Percentiles rank a stretch among this genome's conserved stretches.
phyloP scores from a whole-genome alignment of 176 grass and related monocot species.

The Pontederia paniculata region DNA sequence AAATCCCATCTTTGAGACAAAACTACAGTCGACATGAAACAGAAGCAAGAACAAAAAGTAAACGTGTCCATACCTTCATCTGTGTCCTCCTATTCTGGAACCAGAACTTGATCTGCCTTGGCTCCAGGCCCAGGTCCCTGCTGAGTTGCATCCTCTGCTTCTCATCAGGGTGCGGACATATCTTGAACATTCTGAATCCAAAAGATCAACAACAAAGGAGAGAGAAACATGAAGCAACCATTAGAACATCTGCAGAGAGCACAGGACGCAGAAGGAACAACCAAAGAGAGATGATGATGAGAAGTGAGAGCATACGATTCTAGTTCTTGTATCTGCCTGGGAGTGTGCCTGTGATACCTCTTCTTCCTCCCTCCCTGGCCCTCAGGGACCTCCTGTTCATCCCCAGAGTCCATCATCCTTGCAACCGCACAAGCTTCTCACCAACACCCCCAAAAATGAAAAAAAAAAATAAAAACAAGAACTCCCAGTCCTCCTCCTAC shows the following conservation, averaged over 20 bases:
- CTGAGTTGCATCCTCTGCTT: slow-evolving; percentile 79
- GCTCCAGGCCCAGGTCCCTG: slow-evolving; percentile 74
- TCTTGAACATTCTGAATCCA: slow-evolving; percentile 83
- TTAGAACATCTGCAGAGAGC: not conserved
- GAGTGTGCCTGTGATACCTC: slow-evolving; percentile 95
- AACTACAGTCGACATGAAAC: not conserved
- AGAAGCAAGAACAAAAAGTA: not conserved
- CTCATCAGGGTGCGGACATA: slow-evolving; percentile 94
- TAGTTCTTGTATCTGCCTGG: slow-evolving; percentile 93
- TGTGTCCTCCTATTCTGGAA: slow-evolving; percentile 98
- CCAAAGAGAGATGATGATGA: not conserved
- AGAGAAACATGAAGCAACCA: not conserved
- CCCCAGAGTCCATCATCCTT: slow-evolving; percentile 63
- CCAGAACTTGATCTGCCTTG: slow-evolving; percentile 99
- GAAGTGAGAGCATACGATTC: slow-evolving; percentile 49
- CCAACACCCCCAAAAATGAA: too few relatives aligned
- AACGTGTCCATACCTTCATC: slow-evolving; percentile 56
- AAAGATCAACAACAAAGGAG: not conserved
- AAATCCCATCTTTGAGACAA: slow-evolving; percentile 16
- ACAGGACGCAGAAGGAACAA: not conserved
- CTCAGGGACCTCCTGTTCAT: slow-evolving; percentile 61
- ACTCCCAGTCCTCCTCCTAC: too few relatives aligned
- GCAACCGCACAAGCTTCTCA: too few relatives aligned
- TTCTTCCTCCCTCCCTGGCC: slow-evolving; percentile 48
- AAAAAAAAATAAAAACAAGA: too few relatives aligned